Evolutionary conservation across 352 stramenopile genomes (phyloP).

Genomic region (Phytophthora crassamura): DNA sequence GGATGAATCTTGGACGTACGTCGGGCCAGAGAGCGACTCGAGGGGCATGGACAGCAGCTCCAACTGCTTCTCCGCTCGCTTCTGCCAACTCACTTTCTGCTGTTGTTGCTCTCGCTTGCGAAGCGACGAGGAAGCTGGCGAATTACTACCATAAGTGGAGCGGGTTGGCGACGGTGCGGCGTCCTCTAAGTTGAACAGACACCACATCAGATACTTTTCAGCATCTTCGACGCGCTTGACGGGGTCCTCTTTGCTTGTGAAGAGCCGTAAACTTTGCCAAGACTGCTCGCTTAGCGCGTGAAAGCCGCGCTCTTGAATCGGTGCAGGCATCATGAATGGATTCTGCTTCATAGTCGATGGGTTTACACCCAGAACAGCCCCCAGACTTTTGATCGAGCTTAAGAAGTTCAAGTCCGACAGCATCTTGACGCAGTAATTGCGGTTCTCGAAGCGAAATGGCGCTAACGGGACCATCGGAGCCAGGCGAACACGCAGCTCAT

Average conservation of each 20-base stretch:
- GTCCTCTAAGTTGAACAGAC: slow-evolving; percentile 52
- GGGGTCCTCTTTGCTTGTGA: slow-evolving; percentile 27
- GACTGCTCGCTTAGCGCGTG: slow-evolving; percentile 29
- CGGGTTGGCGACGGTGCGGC: slow-evolving; percentile 3
- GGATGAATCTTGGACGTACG: slow-evolving; percentile 75
- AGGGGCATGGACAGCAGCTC: slow-evolving; percentile 74
- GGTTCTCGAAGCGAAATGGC: slow-evolving; percentile 57
- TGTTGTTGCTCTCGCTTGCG: slow-evolving; percentile 25
- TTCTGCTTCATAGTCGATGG: slow-evolving; percentile 73
- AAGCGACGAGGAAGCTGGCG: slow-evolving; percentile 21
- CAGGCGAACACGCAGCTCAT: slow-evolving; percentile 36
- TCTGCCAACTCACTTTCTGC: slow-evolving; percentile 55
- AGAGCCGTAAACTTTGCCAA: slow-evolving; percentile 36
- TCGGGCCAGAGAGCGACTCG: slow-evolving; percentile 54
- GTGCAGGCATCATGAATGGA: slow-evolving; percentile 84
- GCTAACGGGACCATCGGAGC: slow-evolving; percentile 32
- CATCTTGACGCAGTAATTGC: slow-evolving; percentile 82
- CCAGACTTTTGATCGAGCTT: slow-evolving; percentile 51
- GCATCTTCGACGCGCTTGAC: slow-evolving; percentile 56
- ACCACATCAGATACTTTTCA: slow-evolving; percentile 77
- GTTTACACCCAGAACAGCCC: slow-evolving; percentile 62
- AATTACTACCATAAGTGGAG: slow-evolving; percentile 7
- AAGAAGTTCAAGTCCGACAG: slow-evolving; percentile 83
- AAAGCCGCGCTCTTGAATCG: slow-evolving; percentile 73
- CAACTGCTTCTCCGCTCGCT: slow-evolving; percentile 71